Conservation (phyloP, 345 rosid genomes). For the Lepidium didymum region DNA sequence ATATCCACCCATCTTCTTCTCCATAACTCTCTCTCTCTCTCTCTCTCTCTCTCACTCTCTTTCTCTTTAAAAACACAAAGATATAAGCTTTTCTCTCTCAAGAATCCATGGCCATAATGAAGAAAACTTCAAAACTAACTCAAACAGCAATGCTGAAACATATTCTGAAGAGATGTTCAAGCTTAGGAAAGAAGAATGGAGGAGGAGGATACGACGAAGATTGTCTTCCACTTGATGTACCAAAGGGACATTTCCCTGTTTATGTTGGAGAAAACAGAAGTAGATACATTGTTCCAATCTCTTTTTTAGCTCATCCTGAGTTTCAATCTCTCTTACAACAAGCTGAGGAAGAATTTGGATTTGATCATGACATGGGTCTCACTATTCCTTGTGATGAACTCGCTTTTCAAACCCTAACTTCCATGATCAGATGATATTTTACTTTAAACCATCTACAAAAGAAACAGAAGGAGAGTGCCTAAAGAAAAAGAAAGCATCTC, state of each 20-base stretch:
- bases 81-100: background rate
- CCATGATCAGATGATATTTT: slow-evolving; percentile 22
- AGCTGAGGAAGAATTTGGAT: slow-evolving; percentile 96
- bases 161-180: slow-evolving; percentile 62
- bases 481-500: slow-evolving; percentile 18
- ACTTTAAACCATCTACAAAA: slow-evolving; percentile 22
- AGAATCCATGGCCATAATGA: slow-evolving; percentile 37
- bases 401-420: slow-evolving; percentile 32
- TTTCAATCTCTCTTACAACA: slow-evolving; percentile 65
- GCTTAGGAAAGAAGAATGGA: slow-evolving; percentile 50
- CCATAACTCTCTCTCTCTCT: slow-evolving; percentile 6
- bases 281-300: slow-evolving; percentile 87
- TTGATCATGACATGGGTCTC: slow-evolving; percentile 79
- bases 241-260: slow-evolving; percentile 88
- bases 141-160: slow-evolving; percentile 55
- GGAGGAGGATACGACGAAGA: slow-evolving; percentile 34
- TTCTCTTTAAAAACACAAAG: background rate
- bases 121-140: slow-evolving; percentile 42
- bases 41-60: background rate
- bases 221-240: slow-evolving; percentile 72
- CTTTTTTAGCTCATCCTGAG: slow-evolving; percentile 71
- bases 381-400: slow-evolving; percentile 94
- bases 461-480: slow-evolving; percentile 39
- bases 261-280: slow-evolving; percentile 84
- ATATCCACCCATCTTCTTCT: slow-evolving; percentile 22